Evolutionary conservation across 257 asterid genomes (phyloP), one percentile per base, ranked within the genome.

Genomic region (Lycium barbarum): DNA sequence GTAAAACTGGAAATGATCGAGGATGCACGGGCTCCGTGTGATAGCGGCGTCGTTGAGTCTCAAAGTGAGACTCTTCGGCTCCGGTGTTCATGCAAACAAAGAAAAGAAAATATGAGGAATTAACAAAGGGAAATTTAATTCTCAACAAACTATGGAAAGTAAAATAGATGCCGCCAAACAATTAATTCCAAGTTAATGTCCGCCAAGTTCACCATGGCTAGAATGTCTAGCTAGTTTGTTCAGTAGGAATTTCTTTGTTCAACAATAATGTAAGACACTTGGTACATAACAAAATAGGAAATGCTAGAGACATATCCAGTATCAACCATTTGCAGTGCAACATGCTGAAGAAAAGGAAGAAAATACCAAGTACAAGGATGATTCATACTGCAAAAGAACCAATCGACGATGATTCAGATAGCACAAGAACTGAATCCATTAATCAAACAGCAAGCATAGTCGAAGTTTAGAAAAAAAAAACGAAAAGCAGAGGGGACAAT

Each of bases 371-470:
- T 13, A 1, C 2, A 74, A 7, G 26, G 61, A 76, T 49, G 47
- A 76, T 51, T 26, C 63, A 51, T 22, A 22, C 63, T 22, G 47
- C 43, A 73, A 11, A 12, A 49, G 59, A 45, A 73, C 12, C 80
- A 51, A 49, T 76, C 2, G 38, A 7, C 14, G 38, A 76, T 51
- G 47, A 53, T 22, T 51, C 3, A 57, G 81, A 76, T 76, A 51
- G 63, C 47, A 76, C 82, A 76, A 76, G 81, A 76, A 51, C 47
- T 45, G 5, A 57, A 76, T 76, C 63, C 82, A 76, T 13, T 76
- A 76, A 76, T 51, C 62, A 76, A 76, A 76, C 82, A 53, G 82
- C 82, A 76, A 76, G 45, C 82, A 74, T 49, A 49, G 47, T 51
- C 82, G 6, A 7, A 13, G 47, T 76, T 51, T 51, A 51, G 20